phyloP scores from a whole-genome alignment of 768 basidiomycete species.

The Paxillus ammoniavirescens region DNA sequence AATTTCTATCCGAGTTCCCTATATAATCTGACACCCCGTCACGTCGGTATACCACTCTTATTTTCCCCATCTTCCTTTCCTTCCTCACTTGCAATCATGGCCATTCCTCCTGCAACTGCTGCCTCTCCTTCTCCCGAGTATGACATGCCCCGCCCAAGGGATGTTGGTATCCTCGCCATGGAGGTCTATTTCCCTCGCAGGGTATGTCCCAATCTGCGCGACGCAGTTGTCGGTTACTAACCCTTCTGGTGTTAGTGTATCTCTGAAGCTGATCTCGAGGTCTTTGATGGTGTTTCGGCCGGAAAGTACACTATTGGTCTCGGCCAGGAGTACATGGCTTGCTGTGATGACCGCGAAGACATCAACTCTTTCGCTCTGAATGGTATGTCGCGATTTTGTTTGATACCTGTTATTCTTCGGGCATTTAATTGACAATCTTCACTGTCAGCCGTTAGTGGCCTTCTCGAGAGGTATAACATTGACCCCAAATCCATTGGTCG shows the following conservation, averaged over 20 bases:
- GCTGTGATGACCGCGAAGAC: slow-evolving; percentile 97
- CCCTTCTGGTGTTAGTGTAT: slow-evolving; percentile 61
- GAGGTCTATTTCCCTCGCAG: slow-evolving; percentile 95
- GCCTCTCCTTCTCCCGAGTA: slow-evolving; percentile 9
- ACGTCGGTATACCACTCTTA: not conserved
- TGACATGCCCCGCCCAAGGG: slow-evolving; percentile 64
- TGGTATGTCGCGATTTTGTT: slow-evolving; percentile 47
- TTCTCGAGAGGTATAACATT: slow-evolving; percentile 92
- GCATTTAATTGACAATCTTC: not conserved
- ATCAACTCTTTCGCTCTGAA: slow-evolving; percentile 97
- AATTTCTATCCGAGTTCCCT: slow-evolving; percentile 12
- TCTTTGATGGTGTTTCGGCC: slow-evolving; percentile 88
- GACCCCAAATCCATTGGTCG: slow-evolving; percentile 97
- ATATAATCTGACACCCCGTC: slow-evolving; percentile 21
- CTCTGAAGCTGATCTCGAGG: slow-evolving; percentile 92
- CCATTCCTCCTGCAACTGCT: slow-evolving; percentile 17
- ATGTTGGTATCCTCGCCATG: slow-evolving; percentile 92
- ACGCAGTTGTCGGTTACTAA: slow-evolving; percentile 9
- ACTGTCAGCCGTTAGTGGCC: slow-evolving; percentile 75
- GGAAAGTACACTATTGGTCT: slow-evolving; percentile 99
- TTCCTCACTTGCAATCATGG: slow-evolving; percentile 16
- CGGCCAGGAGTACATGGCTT: slow-evolving; percentile 98
- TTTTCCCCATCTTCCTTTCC: not conserved
- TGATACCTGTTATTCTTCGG: not conserved
- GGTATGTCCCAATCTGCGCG: slow-evolving; percentile 44